These are phyloP conservation scores for Groenewaldozyma tartarivorans DNA, from an alignment of 805 yeast genomes.

Conservation along the genomic window DNA sequence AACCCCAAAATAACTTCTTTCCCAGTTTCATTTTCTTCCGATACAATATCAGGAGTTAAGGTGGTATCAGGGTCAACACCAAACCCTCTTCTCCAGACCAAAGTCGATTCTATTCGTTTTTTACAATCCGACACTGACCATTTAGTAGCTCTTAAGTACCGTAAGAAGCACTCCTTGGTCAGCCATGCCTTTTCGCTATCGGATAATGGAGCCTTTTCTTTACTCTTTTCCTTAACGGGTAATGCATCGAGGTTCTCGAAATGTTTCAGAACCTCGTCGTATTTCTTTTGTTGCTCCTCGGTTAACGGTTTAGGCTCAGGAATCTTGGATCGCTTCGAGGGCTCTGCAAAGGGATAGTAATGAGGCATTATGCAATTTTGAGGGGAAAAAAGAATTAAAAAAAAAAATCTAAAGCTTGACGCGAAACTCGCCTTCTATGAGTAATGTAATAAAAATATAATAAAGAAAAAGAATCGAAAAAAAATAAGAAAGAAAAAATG, in stretches of 20 bases:
- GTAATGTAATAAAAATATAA: no score
- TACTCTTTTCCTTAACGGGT: constrained; percentile 32
- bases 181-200: constrained; percentile 80
- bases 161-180: constrained; percentile 78
- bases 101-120: constrained; percentile 61
- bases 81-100: constrained; percentile 91
- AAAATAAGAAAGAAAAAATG: no score
- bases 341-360: constrained; percentile 45
- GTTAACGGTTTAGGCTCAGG: constrained; percentile 41
- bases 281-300: constrained; percentile 49
- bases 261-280: constrained; percentile 50
- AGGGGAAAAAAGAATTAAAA: no score
- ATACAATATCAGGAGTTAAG: constrained; percentile 27
- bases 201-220: constrained; percentile 30
- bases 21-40: constrained; percentile 78
- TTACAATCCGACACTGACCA: constrained; percentile 72
- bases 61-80: constrained; percentile 45
- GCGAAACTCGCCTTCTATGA: no score
- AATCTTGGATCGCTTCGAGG: constrained; percentile 43
- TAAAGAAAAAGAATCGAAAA: no score
- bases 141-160: constrained; percentile 89
- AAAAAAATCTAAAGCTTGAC: no score
- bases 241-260: constrained; percentile 45
- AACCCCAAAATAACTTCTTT: constrained; percentile 86
- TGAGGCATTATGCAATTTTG: no score